phyloP scores from a whole-genome alignment of 2,329 filamentous ascomycete genomes.

The Neophaeococcomyces aloes region DNA sequence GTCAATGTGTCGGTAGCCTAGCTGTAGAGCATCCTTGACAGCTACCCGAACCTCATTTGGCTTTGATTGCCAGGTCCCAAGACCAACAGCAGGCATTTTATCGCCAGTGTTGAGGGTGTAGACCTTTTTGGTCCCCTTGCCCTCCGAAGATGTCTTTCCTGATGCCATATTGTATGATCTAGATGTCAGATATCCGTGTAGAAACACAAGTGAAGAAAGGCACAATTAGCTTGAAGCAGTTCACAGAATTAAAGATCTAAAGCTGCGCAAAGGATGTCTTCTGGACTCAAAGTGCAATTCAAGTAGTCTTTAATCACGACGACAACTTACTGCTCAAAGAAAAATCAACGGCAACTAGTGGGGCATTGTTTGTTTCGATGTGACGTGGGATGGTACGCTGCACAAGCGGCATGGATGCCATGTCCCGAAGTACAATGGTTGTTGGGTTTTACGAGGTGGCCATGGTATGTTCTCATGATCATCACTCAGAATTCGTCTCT shows the following conservation, averaged over 20 bases:
- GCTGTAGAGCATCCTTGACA: conserved; percentile 56
- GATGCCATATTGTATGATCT: background rate
- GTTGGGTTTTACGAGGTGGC: background rate
- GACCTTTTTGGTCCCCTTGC: conserved; percentile 14
- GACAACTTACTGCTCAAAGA: background rate
- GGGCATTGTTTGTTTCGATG: background rate
- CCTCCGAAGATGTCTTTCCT: conserved; percentile 4
- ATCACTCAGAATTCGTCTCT: too few relatives aligned
- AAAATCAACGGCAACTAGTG: background rate
- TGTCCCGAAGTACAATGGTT: background rate
- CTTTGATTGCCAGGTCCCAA: conserved; percentile 70
- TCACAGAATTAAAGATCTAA: background rate
- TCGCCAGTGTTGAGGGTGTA: conserved; percentile 31
- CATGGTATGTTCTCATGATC: too few relatives aligned
- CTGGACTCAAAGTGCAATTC: too few relatives aligned
- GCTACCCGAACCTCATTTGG: conserved; percentile 59
- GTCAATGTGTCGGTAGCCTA: conserved; percentile 66
- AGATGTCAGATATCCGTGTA: background rate
- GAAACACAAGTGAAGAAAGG: background rate
- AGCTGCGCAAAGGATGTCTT: too few relatives aligned
- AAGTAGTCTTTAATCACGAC: background rate
- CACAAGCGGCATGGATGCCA: conserved; percentile 4
- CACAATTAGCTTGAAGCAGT: background rate
- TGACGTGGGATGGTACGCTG: background rate
- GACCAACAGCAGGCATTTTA: conserved; percentile 50